Conservation (phyloP, 768 basidiomycete genomes). For the Phylloporus arenicola region DNA sequence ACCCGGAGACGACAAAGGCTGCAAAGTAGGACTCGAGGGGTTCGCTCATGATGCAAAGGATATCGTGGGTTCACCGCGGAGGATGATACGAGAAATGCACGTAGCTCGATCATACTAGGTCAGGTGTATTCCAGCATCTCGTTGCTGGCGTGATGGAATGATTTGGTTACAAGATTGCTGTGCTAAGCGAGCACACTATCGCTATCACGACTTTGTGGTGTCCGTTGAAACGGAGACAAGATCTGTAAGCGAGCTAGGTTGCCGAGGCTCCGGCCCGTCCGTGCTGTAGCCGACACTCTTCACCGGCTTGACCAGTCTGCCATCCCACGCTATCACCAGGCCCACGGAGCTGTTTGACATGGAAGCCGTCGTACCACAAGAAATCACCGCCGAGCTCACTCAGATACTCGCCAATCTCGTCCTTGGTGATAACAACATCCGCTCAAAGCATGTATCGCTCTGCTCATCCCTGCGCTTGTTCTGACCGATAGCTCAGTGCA, state of each 20-base stretch:
- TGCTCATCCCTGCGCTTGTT: not conserved
- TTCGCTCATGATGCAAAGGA: not conserved
- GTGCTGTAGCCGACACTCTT: not conserved
- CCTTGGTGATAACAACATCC: slow-evolving; percentile 77
- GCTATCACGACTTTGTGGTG: no score
- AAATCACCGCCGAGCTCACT: slow-evolving; percentile 70
- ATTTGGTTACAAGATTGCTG: no score
- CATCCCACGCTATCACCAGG: not conserved
- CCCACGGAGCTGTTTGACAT: slow-evolving; percentile 8
- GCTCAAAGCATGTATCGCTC: slow-evolving; percentile 55
- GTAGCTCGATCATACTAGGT: no score
- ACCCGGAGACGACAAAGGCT: not conserved
- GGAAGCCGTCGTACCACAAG: slow-evolving; percentile 42
- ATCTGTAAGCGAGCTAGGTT: not conserved
- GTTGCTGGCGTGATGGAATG: no score
- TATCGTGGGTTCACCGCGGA: no score
- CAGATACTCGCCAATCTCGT: slow-evolving; percentile 84
- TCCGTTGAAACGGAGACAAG: no score
- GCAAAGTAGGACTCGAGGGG: not conserved
- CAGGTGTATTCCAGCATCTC: no score
- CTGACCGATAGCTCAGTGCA: slow-evolving; percentile 42
- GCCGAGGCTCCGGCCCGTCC: not conserved
- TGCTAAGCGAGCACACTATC: no score
- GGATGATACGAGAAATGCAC: no score
- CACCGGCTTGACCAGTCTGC: not conserved